Base-by-base conservation (phyloP, 2,329 filamentous ascomycete genomes). In the Talaromyces atroroseus region DNA sequence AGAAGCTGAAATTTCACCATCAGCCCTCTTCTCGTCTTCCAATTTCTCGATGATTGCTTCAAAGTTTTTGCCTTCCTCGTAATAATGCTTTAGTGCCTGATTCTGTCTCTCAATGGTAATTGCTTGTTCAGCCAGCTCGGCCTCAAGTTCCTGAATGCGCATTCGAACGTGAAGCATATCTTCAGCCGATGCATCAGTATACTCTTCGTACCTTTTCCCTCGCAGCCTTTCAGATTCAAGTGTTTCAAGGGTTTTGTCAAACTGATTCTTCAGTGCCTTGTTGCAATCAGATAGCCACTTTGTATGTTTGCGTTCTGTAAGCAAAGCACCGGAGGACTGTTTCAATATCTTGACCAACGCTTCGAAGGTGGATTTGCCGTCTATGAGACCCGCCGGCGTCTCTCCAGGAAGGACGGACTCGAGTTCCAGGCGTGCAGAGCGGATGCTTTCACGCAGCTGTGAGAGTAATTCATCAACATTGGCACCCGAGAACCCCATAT, bases 141-240 rank as follows among this genome's bases (percentile, higher is more conserved):
- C 65, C 57, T 76, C 76, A 29, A 77, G 64, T 10, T 70, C 68
- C 58, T 75, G 73, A 60, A 74, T 69, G 47, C 69, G 66, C 65
- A 76, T 74, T 45, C 75, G 66, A n/a, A 71, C 68, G 46, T 75
- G 70, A 5, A 77, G 65, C 68, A 78, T 74, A 53, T 78, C 74
- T 21, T 73, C 67, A 5, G 74, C 71, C n/a, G 74, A 73, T n/a
- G 69, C 68, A 36, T 74, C 69, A 34, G 73, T 68, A 0, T 67
- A 65, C 11, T 70, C 65, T 59, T 77, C 74, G 5, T 78, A 63
- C 11, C 67, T 67, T 12, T 62, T 61, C 45, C 74, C 68, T 52
- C 72, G 72, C 24, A 65, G 66, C 26, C 65, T 66, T 5, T 71
- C 68, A 18, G 67, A 65, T 51, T 76, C 71, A 32, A 72, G 69